These are phyloP conservation scores for Diaporthe batatas DNA, from an alignment of 2,329 filamentous ascomycete genomes.

Conservation along the genomic window DNA sequence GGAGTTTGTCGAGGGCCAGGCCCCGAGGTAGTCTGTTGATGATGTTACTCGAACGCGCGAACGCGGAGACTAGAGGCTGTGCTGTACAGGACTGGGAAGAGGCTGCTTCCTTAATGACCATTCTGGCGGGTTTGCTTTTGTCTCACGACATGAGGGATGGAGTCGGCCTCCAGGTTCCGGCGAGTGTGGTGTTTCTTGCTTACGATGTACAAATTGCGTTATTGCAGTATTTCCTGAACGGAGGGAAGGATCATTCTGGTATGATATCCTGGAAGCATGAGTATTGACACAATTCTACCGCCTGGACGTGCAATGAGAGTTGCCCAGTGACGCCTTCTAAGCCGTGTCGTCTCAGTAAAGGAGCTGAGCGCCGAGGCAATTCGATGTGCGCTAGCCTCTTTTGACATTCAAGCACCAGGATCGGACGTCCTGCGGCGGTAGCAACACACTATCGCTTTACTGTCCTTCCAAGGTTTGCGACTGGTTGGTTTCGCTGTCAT, in stretches of 20 bases:
- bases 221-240: constrained; percentile 11
- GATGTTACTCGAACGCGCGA: too few relatives aligned
- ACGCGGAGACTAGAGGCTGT: not conserved
- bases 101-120: constrained; percentile 15
- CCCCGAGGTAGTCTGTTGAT: constrained; percentile 49
- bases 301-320: not conserved
- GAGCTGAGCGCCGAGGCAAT: too few relatives aligned
- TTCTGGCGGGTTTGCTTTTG: constrained; percentile 30
- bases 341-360: too few relatives aligned
- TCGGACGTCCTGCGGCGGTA: not conserved
- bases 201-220: constrained; percentile 15
- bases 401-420: not conserved
- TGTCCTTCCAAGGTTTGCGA: not conserved
- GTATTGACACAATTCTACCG: constrained; percentile 18
- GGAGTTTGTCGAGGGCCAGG: constrained; percentile 92
- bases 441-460: too few relatives aligned
- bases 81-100: not conserved
- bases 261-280: constrained; percentile 32
- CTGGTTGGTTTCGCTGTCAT: not conserved
- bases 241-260: constrained; percentile 9
- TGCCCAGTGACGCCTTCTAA: not conserved
- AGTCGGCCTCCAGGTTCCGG: constrained; percentile 3
- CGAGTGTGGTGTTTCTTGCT: constrained; percentile 33
- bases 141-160: constrained; percentile 18
- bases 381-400: not conserved